A percentile compares a stretch with the other conserved stretches of the same genome.
Evolutionary conservation across 495 filamentous ascomycete species (phyloP).

Genomic region (Xylaria intraflava): DNA sequence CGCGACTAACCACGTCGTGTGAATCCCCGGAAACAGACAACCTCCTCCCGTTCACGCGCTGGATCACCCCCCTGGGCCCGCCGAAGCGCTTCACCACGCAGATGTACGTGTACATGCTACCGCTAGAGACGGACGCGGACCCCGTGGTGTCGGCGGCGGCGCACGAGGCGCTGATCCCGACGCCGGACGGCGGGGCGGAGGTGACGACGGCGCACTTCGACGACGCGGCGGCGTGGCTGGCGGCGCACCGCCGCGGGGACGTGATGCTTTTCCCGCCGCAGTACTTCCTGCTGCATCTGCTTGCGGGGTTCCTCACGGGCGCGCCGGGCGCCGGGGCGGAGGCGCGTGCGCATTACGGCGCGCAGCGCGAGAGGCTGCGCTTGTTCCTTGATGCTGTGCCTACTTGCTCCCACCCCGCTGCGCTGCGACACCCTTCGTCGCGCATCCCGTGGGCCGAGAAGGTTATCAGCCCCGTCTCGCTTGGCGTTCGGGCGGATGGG

Average conservation of each 20-base stretch:
- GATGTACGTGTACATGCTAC: constrained; percentile 96
- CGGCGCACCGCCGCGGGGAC: constrained; percentile 50
- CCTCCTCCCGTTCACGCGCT: constrained; percentile 80
- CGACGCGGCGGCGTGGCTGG: constrained; percentile 60
- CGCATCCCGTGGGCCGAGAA: constrained; percentile 66
- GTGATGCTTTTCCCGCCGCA: constrained; percentile 90
- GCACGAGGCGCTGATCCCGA: constrained; percentile 44
- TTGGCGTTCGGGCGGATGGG: constrained; percentile 47
- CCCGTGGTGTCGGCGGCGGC: constrained; percentile 31
- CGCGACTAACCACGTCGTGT: not conserved
- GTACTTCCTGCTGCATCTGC: constrained; percentile 64
- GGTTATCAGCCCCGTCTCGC: constrained; percentile 61
- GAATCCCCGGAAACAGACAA: too few relatives aligned
- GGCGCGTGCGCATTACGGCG: constrained; percentile 39
- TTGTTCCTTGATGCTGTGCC: constrained; percentile 48
- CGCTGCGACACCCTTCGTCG: constrained; percentile 28
- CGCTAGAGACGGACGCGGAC: constrained; percentile 41
- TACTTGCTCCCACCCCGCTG: constrained; percentile 16
- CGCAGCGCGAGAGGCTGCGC: constrained; percentile 50
- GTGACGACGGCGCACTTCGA: constrained; percentile 77
- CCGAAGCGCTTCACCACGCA: constrained; percentile 80
- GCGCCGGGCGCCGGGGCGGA: constrained; percentile 28
- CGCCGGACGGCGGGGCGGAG: constrained; percentile 78
- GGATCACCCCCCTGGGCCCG: constrained; percentile 73
- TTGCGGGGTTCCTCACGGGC: constrained; percentile 55